phyloP scores from a whole-genome alignment of 768 basidiomycete species.

The Tephrocybe sp. region DNA sequence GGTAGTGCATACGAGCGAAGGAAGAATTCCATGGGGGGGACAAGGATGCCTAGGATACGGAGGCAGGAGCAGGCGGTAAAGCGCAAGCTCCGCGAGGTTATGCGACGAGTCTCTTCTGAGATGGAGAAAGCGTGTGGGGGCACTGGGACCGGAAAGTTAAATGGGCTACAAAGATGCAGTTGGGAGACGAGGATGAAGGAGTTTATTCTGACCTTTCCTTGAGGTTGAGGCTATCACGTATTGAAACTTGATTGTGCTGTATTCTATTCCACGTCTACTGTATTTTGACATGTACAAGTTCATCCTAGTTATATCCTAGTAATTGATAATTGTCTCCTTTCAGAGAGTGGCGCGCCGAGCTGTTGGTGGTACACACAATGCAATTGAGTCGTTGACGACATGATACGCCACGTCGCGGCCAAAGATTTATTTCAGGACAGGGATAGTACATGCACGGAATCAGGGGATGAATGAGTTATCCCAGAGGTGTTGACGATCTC shows the following conservation, averaged over 20 bases:
- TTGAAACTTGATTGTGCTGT: neutral
- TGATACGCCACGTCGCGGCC: too few species aligned
- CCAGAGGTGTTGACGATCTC: too few species aligned
- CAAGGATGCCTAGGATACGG: slow-evolving; percentile 14
- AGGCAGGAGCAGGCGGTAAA: slow-evolving; percentile 10
- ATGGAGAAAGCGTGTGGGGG: slow-evolving; percentile 49
- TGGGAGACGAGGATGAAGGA: slow-evolving; percentile 63
- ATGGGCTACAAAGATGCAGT: slow-evolving; percentile 47
- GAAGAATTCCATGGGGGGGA: slow-evolving; percentile 14
- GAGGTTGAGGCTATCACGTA: neutral
- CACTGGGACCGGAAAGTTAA: slow-evolving; percentile 22
- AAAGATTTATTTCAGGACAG: too few species aligned
- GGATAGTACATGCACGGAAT: too few species aligned
- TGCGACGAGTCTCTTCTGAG: slow-evolving; percentile 28
- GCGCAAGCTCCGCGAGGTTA: slow-evolving; percentile 26
- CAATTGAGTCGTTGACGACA: too few species aligned
- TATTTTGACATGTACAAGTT: neutral
- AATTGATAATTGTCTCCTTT: too few species aligned
- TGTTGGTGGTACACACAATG: too few species aligned
- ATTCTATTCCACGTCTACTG: slow-evolving; percentile 1
- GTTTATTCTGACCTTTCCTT: slow-evolving; percentile 67
- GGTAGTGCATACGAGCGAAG: slow-evolving; percentile 2
- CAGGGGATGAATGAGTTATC: too few species aligned
- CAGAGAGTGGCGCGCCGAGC: too few species aligned
- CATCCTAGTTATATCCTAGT: slow-evolving; percentile 4